phyloP scores from a whole-genome alignment of 163 green algal species.

The Prototheca cutis region DNA sequence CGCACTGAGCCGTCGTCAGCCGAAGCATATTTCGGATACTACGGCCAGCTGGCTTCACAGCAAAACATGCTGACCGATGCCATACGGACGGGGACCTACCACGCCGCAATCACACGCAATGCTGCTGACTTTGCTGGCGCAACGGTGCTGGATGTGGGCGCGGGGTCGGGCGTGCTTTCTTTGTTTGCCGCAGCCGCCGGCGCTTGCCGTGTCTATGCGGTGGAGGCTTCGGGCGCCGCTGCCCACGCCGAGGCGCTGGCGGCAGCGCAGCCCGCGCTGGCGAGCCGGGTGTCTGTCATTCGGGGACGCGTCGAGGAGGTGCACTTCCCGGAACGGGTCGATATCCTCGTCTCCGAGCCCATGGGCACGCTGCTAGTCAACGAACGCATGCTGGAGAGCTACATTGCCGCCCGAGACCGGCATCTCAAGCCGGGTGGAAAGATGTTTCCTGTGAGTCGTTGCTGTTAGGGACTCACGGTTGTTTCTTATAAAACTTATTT shows the following conservation, averaged over 20 bases:
- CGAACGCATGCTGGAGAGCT: conserved; percentile 93
- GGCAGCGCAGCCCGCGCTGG: conserved; percentile 49
- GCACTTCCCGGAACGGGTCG: conserved; percentile 37
- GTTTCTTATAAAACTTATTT: no score
- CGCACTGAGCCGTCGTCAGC: conserved; percentile 64
- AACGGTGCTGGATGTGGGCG: conserved; percentile 88
- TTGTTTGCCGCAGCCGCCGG: conserved; percentile 54
- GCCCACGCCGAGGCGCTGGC: conserved; percentile 55
- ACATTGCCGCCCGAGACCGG: conserved; percentile 76
- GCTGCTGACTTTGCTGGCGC: conserved; percentile 73
- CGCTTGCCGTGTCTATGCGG: conserved; percentile 78
- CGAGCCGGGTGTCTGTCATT: conserved; percentile 46
- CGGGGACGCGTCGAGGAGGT: conserved; percentile 67
- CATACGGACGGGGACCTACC: conserved; percentile 43
- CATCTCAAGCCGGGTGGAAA: conserved; percentile 87
- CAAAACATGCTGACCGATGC: conserved; percentile 82
- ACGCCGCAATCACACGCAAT: conserved; percentile 62
- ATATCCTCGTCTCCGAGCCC: conserved; percentile 68
- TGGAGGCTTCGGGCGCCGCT: conserved; percentile 85
- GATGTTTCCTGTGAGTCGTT: conserved; percentile 71
- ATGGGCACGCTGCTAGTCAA: conserved; percentile 96
- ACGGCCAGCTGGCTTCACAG: conserved; percentile 77
- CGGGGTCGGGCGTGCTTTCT: conserved; percentile 72
- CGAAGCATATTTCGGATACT: conserved; percentile 78
- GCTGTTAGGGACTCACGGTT: no score